Evolutionary conservation across 495 filamentous ascomycete genomes (phyloP).

Genomic region (Cercophora newfieldiana): DNA sequence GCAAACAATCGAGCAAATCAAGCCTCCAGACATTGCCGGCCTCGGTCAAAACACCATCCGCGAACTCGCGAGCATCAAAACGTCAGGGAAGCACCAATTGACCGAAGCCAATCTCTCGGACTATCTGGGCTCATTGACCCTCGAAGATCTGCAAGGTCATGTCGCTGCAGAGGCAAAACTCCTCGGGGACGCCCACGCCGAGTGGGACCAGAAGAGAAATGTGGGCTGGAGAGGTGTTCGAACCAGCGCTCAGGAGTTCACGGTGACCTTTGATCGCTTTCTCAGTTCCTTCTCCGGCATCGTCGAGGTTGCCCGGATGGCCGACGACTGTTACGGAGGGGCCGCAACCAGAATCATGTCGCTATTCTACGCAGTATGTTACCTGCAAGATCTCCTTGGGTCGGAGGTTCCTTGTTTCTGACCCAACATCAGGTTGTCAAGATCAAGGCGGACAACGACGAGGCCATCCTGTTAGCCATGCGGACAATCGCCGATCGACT

Average conservation of each 20-base stretch:
- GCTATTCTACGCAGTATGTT: constrained; percentile 10
- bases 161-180: not conserved
- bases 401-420: not conserved
- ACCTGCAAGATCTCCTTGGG: not conserved
- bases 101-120: not conserved
- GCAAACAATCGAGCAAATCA: not conserved
- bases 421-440: constrained; percentile 6
- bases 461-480: constrained; percentile 10
- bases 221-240: constrained; percentile 1
- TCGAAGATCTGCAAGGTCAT: constrained; percentile 4
- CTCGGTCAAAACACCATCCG: not conserved
- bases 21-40: not conserved
- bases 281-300: constrained; percentile 13
- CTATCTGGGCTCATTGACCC: not conserved
- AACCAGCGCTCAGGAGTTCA: constrained; percentile 4
- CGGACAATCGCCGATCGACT: constrained; percentile 6
- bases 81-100: not conserved
- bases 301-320: constrained; percentile 5
- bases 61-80: constrained; percentile 8
- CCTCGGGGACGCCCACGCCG: not conserved
- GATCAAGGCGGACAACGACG: constrained; percentile 13
- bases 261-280: constrained; percentile 1
- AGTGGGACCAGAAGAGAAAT: constrained; percentile 11
- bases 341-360: constrained; percentile 9
- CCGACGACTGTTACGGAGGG: constrained; percentile 10